Conservation (phyloP, 2,329 filamentous ascomycete genomes). For the Chalaropsis thielavioides region DNA sequence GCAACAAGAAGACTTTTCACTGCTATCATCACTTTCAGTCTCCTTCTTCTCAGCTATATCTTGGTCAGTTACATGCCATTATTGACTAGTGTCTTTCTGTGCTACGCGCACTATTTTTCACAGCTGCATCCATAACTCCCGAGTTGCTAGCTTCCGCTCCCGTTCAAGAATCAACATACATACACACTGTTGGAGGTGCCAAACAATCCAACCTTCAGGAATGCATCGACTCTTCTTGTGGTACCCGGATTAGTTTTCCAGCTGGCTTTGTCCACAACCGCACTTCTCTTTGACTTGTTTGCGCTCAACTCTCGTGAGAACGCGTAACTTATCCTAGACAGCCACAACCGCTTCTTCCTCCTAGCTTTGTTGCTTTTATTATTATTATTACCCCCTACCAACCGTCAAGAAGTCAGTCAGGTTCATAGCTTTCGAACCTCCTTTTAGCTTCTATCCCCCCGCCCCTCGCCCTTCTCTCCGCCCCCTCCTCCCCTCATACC, state of each 20-base stretch:
- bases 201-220: neutral
- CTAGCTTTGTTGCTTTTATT: constrained; percentile 2
- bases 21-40: neutral
- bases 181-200: too few relatives aligned
- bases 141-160: neutral
- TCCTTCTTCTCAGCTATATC: neutral
- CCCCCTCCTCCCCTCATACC: neutral
- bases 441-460: neutral
- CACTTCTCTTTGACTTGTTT: neutral
- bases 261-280: neutral
- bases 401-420: neutral
- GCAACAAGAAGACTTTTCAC: too few relatives aligned
- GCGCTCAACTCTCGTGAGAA: neutral
- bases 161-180: neutral
- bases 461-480: neutral
- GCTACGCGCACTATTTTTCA: neutral
- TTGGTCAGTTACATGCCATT: neutral
- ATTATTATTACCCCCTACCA: neutral
- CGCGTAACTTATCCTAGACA: neutral
- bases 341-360: neutral
- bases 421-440: constrained; percentile 1
- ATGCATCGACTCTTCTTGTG: neutral
- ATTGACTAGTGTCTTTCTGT: neutral
- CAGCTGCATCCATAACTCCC: neutral
- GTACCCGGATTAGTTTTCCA: neutral